These are phyloP conservation scores for Zychaea mexicana DNA, from an alignment of 371 early-diverging fungal species.

Conservation along the genomic window DNA sequence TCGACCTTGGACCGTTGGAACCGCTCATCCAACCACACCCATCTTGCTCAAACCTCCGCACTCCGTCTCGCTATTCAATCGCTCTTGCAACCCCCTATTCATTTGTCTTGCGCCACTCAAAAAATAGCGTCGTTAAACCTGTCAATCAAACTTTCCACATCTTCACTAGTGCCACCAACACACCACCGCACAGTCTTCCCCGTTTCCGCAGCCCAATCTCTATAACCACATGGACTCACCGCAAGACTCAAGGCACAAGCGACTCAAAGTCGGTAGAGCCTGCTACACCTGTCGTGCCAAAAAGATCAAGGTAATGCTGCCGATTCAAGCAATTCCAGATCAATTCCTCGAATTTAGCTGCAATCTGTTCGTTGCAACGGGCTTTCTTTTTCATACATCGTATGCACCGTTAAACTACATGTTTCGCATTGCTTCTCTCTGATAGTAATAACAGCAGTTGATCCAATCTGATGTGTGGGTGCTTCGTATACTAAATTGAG, in stretches of 20 bases:
- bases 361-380: neutral
- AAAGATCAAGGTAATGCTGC: constrained; percentile 44
- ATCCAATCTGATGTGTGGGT: neutral
- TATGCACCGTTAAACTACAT: neutral
- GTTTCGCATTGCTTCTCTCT: neutral
- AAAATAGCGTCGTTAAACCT: no score
- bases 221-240: neutral
- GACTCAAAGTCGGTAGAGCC: constrained; percentile 47
- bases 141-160: neutral
- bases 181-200: neutral
- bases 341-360: neutral
- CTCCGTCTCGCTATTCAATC: neutral
- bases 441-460: no score
- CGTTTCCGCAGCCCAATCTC: neutral
- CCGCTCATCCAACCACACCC: no score
- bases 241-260: constrained; percentile 26
- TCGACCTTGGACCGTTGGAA: no score
- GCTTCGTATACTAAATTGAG: constrained; percentile 7
- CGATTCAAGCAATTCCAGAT: neutral
- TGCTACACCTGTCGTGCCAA: constrained; percentile 52
- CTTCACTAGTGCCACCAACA: no score
- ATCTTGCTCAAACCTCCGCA: no score
- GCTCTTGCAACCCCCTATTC: neutral
- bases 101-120: constrained; percentile 1
- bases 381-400: neutral